Percentiles rank a stretch among this genome's conserved stretches.
Evolutionary conservation across 148 eudicot genomes (phyloP).

Genomic region (Rhododendron ovatum): DNA sequence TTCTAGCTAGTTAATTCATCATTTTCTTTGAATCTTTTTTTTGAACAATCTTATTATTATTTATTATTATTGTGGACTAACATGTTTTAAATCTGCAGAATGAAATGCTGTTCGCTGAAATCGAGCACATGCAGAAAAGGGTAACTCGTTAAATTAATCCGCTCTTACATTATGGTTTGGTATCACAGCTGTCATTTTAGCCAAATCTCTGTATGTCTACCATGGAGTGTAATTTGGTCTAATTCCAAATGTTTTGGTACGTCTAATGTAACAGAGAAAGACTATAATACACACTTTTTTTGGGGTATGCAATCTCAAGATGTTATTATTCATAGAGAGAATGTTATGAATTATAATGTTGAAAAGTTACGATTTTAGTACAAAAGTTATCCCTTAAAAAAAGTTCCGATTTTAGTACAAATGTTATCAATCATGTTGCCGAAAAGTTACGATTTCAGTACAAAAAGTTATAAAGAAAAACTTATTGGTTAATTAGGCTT

Average conservation of each 20-base stretch:
- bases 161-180: neutral
- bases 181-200: no score
- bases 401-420: no score
- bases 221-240: neutral
- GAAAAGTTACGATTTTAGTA: no score
- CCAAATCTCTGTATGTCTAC: neutral
- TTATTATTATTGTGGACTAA: neutral
- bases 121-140: slow-evolving; percentile 54
- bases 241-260: neutral
- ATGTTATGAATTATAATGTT: no score
- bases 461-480: no score
- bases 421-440: no score
- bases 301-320: no score
- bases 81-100: slow-evolving; percentile 27
- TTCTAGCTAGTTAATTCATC: neutral
- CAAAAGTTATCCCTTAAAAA: no score
- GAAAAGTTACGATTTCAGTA: no score
- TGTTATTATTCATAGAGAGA: no score
- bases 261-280: no score
- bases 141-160: slow-evolving; percentile 13
- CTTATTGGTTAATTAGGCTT: neutral
- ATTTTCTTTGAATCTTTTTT: neutral
- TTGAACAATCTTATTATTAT: neutral
- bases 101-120: slow-evolving; percentile 42
- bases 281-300: no score